Evolutionary conservation across 2,329 filamentous ascomycete genomes (phyloP).

Genomic region (Claviceps digitariae): DNA sequence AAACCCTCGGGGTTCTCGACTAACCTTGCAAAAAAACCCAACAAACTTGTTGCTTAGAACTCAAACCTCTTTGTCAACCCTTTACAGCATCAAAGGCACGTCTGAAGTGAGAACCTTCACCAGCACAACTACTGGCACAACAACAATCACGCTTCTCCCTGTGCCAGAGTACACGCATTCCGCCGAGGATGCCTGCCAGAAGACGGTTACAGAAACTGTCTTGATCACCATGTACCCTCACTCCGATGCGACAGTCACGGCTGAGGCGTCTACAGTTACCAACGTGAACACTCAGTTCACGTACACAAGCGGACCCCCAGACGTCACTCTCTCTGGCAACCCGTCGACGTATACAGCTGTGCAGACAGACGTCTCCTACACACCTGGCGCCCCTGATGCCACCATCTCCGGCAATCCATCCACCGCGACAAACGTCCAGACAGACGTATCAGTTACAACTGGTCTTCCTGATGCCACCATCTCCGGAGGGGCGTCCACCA

Average conservation of each 20-base stretch:
- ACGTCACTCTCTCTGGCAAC: constrained; percentile 16
- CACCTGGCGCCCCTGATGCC: constrained; percentile 12
- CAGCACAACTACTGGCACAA: constrained; percentile 11
- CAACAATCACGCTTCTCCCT: constrained; percentile 10
- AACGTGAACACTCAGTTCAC: constrained; percentile 12
- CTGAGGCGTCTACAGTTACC: constrained; percentile 13
- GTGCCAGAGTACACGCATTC: constrained; percentile 14
- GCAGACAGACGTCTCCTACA: constrained; percentile 11
- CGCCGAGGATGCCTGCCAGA: constrained; percentile 8
- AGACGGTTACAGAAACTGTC: constrained; percentile 5
- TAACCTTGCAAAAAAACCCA: neutral
- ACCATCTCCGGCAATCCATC: constrained; percentile 16
- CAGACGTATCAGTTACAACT: constrained; percentile 15
- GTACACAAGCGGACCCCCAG: constrained; percentile 11
- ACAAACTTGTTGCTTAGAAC: constrained; percentile 14
- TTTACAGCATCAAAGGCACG: constrained; percentile 14
- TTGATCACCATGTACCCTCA: constrained; percentile 5
- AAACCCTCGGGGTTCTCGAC: neutral
- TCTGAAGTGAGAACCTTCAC: constrained; percentile 5
- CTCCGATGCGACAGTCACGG: constrained; percentile 15
- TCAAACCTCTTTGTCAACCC: constrained; percentile 18
- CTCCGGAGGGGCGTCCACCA: constrained; percentile 18
- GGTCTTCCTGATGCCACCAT: constrained; percentile 20
- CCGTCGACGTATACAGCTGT: constrained; percentile 12
- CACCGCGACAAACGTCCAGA: constrained; percentile 18